Evolutionary conservation across 106 monocot genomes (phyloP), one percentile per base, ranked within the genome.

Genomic region (Dioscorea dumetorum): DNA sequence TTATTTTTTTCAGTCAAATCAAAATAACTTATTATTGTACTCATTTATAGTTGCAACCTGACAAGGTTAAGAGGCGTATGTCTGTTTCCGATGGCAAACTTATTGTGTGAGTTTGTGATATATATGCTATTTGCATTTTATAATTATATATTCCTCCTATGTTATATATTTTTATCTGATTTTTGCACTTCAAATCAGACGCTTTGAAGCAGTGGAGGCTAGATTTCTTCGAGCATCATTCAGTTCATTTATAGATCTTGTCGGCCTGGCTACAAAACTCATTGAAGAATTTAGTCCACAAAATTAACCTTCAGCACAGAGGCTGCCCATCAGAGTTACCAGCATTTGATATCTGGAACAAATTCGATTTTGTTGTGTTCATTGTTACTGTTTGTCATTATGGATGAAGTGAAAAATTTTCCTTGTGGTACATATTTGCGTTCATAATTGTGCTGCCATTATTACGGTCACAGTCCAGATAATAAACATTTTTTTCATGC

Each of bases 161-260:
- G 48, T 71, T 22, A 20, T 17, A 15, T 54, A 5, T 61, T 5
- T 24, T 33, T 14, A 4, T 18, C 16, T 8, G 19, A n/a, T 24
- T 4, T 33, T 53, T 62, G 54, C 19, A 19, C 9, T 18, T 13
- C 57, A 20, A 48, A 72, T 57, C 75, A 90, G 93, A 22, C 84
- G 79, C 58, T 93, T 99, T 68, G 87, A 90, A 80, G 93, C 93
- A 1, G 81, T 82, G 24, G 93, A 99, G 81, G 87, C 93, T 23
- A 87, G 99, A 61, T 90, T 90, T 73, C 72, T 93, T 66, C 85
- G 99, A 50, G 84, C 99, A 57, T 93, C 99, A 23, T 99, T 85
- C 70, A 93, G 87, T 71, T 35, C 93, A 14, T 75, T 99, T 34
- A 67, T 87, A 0, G 93, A 99, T 68, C 79, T 90, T 19, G 61